A percentile compares a stretch with the other conserved stretches of the same genome.
Conservation (phyloP, 2,329 filamentous ascomycete genomes). For the Botrytis byssoidea region DNA sequence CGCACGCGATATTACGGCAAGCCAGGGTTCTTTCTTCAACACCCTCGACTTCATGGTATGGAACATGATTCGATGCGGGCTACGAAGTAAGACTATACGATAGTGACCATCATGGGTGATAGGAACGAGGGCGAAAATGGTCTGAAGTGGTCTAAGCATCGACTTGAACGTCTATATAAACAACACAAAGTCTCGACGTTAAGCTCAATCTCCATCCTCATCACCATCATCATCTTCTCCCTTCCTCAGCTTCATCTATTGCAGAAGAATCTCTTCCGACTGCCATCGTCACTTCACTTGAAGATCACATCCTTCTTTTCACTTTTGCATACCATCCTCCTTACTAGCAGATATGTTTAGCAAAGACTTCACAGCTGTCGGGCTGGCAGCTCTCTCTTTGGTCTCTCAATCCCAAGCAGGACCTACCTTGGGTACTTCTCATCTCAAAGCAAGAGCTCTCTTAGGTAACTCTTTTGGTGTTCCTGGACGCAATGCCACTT, state of each 20-base stretch:
- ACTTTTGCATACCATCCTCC: not conserved
- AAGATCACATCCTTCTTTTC: not conserved
- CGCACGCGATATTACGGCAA: not conserved
- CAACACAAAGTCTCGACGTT: constrained; percentile 3
- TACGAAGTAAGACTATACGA: constrained; percentile 13
- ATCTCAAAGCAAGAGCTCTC: constrained; percentile 18
- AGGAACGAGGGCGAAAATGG: not conserved
- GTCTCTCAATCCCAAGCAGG: constrained; percentile 12
- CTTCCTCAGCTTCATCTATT: not conserved
- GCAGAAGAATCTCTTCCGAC: not conserved
- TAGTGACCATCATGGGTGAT: constrained; percentile 3
- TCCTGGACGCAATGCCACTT: constrained; percentile 20
- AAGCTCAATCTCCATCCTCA: constrained; percentile 8
- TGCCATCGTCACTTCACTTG: not conserved
- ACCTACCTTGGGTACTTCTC: not conserved
- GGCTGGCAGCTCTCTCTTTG: constrained; percentile 18
- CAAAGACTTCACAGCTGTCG: constrained; percentile 14
- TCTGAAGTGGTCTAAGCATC: constrained; percentile 4
- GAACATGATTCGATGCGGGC: not conserved
- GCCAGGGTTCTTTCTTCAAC: constrained; percentile 9
- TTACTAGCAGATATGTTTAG: constrained; percentile 12
- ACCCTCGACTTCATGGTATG: not conserved
- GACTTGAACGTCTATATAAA: constrained; percentile 19
- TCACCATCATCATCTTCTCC: not conserved
- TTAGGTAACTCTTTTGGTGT: constrained; percentile 21